Conservation (phyloP, 441 rosid genomes). For the Breynia disticha region DNA sequence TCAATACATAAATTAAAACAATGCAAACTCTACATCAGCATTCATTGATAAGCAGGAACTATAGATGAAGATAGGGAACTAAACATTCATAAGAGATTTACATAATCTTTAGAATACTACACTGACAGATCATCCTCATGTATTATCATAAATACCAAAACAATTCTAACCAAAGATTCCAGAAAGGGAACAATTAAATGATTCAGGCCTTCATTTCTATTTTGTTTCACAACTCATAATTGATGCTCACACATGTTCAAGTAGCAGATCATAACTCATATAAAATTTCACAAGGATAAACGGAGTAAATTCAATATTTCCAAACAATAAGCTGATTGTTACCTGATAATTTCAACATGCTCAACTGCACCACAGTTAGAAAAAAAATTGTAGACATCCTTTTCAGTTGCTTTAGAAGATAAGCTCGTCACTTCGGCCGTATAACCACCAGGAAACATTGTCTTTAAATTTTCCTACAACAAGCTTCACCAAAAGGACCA, state of each 20-base stretch:
- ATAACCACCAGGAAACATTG: conserved; percentile 68
- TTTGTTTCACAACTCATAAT: no score
- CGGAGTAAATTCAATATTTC: not conserved
- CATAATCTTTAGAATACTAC: no score
- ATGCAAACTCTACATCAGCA: no score
- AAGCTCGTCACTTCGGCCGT: conserved; percentile 62
- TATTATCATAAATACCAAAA: no score
- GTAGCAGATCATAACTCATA: no score
- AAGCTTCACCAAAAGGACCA: conserved; percentile 1
- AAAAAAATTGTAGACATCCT: conserved; percentile 59
- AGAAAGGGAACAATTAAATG: no score
- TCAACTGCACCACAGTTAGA: conserved; percentile 60
- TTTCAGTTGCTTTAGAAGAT: conserved; percentile 58
- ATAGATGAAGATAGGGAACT: not conserved
- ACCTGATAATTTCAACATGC: conserved; percentile 65
- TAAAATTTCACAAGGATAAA: no score
- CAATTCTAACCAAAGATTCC: no score
- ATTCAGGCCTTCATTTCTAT: no score
- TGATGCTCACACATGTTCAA: no score
- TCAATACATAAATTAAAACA: not conserved
- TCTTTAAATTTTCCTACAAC: conserved; percentile 6
- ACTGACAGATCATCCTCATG: no score
- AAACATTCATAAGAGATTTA: not conserved
- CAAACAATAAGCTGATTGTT: conserved; percentile 5
- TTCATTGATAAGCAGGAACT: not conserved